Evolutionary conservation across 768 basidiomycete genomes (phyloP).

Genomic region (Krasilnikovozyma curviuscula): DNA sequence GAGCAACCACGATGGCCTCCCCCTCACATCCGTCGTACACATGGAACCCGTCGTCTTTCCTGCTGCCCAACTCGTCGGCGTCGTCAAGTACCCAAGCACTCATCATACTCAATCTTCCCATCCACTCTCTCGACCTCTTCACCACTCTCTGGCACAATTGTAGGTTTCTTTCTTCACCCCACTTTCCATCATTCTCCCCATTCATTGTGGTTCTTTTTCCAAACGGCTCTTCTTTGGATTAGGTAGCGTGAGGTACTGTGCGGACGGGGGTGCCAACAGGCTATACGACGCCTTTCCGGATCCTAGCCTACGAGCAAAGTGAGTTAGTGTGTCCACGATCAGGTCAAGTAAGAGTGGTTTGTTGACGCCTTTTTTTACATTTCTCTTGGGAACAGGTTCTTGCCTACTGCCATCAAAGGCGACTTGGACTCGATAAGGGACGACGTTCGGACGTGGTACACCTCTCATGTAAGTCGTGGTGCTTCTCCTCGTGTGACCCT

Average conservation of each 20-base stretch:
- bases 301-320: slow-evolving; percentile 13
- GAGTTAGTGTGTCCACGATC: no score
- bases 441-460: slow-evolving; percentile 56
- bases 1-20: no score
- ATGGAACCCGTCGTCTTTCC: slow-evolving; percentile 2
- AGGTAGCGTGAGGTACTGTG: slow-evolving; percentile 33
- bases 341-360: no score
- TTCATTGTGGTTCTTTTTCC: background rate
- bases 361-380: background rate
- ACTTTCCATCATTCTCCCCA: slow-evolving; percentile 19
- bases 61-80: background rate
- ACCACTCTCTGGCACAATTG: slow-evolving; percentile 35
- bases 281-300: slow-evolving; percentile 40
- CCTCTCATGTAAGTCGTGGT: slow-evolving; percentile 37
- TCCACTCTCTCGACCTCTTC: slow-evolving; percentile 41
- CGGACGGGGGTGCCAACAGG: slow-evolving; percentile 76
- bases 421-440: slow-evolving; percentile 73
- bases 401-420: slow-evolving; percentile 77
- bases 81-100: slow-evolving; percentile 31
- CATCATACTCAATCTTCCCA: slow-evolving; percentile 80
- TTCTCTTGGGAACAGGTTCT: slow-evolving; percentile 33
- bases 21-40: background rate
- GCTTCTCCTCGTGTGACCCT: background rate
- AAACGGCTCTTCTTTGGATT: slow-evolving; percentile 31
- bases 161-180: slow-evolving; percentile 23